Conservation (phyloP, 2,329 filamentous ascomycete species). For the Penicillium sp. region DNA sequence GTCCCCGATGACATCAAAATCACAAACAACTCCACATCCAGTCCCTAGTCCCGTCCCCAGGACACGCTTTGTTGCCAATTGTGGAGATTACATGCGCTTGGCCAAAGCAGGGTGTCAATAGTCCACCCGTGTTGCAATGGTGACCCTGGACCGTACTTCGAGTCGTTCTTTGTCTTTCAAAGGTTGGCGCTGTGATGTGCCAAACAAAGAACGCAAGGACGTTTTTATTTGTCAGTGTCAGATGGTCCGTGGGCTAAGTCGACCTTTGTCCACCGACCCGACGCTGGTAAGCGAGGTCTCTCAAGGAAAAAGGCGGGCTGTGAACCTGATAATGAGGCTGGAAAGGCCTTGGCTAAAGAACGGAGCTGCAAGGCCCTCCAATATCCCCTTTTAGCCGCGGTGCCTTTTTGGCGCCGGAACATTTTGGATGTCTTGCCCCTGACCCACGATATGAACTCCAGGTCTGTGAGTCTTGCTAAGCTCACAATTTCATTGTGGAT, state of each 20-base stretch:
- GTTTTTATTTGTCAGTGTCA: not conserved
- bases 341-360: not conserved
- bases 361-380: not conserved
- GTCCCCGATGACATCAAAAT: constrained; percentile 1
- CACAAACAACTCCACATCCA: too few relatives aligned
- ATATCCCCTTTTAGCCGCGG: constrained; percentile 6
- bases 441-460: not conserved
- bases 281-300: not conserved
- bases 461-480: not conserved
- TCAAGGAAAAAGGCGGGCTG: not conserved
- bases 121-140: not conserved
- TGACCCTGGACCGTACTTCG: not conserved
- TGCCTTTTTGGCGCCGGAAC: not conserved
- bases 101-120: not conserved
- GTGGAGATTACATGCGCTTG: not conserved
- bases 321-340: constrained; percentile 1
- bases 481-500: not conserved
- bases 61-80: not conserved
- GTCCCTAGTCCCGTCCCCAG: too few relatives aligned
- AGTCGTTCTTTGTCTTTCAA: not conserved
- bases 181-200: not conserved
- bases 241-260: not conserved
- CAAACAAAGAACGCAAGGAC: not conserved
- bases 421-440: not conserved
- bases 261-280: not conserved